Conservation (phyloP, 495 filamentous ascomycete species). For the Talaromyces borbonicus region DNA sequence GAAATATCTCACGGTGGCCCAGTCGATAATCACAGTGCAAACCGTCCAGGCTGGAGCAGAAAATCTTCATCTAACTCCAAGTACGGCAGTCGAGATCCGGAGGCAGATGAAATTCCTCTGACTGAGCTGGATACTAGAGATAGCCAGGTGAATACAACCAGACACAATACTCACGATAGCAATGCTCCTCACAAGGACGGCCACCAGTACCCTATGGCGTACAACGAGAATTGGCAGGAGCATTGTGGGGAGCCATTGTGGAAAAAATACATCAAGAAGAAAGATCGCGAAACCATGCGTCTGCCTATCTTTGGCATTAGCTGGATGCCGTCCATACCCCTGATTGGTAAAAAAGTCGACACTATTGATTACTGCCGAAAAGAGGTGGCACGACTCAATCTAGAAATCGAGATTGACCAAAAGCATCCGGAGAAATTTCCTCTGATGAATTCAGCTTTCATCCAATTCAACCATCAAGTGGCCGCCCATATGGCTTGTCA, state of each 20-base stretch:
- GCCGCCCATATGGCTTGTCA: constrained; percentile 98
- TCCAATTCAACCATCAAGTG: constrained; percentile 97
- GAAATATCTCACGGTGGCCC: not conserved
- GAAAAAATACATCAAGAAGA: constrained; percentile 70
- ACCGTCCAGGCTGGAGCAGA: constrained; percentile 36
- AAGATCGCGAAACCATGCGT: constrained; percentile 78
- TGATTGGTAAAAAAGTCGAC: constrained; percentile 86
- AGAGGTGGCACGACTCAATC: constrained; percentile 78
- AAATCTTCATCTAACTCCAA: constrained; percentile 24
- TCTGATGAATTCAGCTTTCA: constrained; percentile 94
- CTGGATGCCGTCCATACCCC: constrained; percentile 74
- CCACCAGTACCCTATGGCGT: constrained; percentile 61
- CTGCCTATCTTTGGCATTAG: constrained; percentile 67
- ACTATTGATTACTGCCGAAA: constrained; percentile 86
- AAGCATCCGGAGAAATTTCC: constrained; percentile 78
- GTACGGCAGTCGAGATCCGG: constrained; percentile 12
- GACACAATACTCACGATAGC: not conserved
- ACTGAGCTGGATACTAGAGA: constrained; percentile 11
- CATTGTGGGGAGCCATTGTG: constrained; percentile 63
- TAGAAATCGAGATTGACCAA: constrained; percentile 92
- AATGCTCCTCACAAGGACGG: constrained; percentile 9
- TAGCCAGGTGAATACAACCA: not conserved
- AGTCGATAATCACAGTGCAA: not conserved
- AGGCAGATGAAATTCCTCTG: constrained; percentile 26
- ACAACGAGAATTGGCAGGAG: constrained; percentile 55